phyloP scores from a whole-genome alignment of 306 rosid genomes.

The Vicia villosa region DNA sequence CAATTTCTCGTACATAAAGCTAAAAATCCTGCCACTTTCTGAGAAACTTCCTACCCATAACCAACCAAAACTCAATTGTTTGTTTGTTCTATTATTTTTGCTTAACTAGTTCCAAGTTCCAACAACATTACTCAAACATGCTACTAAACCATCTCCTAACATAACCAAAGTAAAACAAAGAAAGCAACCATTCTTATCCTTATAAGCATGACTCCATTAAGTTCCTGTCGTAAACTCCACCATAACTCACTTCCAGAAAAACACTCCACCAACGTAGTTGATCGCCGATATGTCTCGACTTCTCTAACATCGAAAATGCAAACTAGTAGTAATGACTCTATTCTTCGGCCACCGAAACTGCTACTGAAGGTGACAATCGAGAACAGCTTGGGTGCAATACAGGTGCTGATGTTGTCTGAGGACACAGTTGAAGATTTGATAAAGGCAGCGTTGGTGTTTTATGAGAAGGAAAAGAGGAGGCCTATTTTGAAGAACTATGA shows the following conservation, averaged over 20 bases:
- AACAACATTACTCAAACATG: not conserved
- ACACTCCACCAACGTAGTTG: not conserved
- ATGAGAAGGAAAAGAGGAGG: conserved; percentile 55
- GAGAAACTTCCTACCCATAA: conserved; percentile 21
- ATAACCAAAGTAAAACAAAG: not conserved
- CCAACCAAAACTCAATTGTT: not conserved
- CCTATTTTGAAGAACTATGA: conserved; percentile 52
- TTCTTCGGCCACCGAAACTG: conserved; percentile 40
- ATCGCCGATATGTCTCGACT: conserved; percentile 27
- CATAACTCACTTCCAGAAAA: conserved; percentile 10
- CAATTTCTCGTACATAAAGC: not conserved
- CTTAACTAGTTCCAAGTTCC: conserved; percentile 9
- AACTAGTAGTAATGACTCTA: not conserved
- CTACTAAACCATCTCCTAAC: not conserved
- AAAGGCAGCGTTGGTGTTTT: conserved; percentile 46
- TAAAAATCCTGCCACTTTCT: conserved; percentile 16
- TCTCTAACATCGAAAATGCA: conserved; percentile 8
- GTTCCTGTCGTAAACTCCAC: not conserved
- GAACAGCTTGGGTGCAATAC: conserved; percentile 58
- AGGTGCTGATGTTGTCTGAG: conserved; percentile 51
- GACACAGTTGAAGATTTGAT: conserved; percentile 52
- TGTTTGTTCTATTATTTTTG: not conserved
- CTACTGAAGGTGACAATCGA: conserved; percentile 60
- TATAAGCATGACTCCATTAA: conserved; percentile 28
- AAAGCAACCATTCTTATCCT: conserved; percentile 39